Conservation (phyloP, 2,329 filamentous ascomycete genomes). For the Pestalotiopsis sp. region DNA sequence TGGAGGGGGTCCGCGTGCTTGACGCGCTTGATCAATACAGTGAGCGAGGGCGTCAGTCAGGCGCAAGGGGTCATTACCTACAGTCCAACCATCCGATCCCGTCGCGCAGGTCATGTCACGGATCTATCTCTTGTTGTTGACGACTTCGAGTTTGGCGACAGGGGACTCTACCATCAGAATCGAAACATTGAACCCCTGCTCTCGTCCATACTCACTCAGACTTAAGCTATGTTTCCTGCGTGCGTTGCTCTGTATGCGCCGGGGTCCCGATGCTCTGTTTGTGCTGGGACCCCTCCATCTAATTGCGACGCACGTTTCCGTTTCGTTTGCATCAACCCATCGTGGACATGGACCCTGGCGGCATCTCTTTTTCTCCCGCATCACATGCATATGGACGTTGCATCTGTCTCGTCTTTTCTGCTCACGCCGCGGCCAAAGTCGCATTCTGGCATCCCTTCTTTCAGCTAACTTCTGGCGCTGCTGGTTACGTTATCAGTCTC, state of each 20-base stretch:
- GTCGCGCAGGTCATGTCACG: not conserved
- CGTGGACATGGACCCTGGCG: not conserved
- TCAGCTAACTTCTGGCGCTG: not conserved
- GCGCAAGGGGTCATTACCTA: not conserved
- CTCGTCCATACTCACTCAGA: not conserved
- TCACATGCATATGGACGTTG: not conserved
- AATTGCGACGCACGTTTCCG: not conserved
- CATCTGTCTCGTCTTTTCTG: not conserved
- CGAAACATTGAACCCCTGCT: not conserved
- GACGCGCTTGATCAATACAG: not conserved
- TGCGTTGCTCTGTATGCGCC: not conserved
- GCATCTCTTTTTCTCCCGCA: not conserved
- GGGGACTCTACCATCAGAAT: not conserved
- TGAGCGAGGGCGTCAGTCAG: not conserved
- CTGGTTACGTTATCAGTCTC: not conserved
- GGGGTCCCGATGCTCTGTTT: not conserved
- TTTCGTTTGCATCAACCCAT: not conserved
- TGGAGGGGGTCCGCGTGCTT: not conserved
- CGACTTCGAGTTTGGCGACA: too few species aligned
- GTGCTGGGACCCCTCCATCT: not conserved
- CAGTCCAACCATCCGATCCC: not conserved
- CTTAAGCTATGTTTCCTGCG: not conserved
- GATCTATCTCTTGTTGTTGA: not conserved
- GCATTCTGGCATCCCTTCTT: not conserved
- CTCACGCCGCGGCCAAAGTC: not conserved